Evolutionary conservation across 2,329 filamentous ascomycete genomes (phyloP).

Genomic region (Cadophora sp.): DNA sequence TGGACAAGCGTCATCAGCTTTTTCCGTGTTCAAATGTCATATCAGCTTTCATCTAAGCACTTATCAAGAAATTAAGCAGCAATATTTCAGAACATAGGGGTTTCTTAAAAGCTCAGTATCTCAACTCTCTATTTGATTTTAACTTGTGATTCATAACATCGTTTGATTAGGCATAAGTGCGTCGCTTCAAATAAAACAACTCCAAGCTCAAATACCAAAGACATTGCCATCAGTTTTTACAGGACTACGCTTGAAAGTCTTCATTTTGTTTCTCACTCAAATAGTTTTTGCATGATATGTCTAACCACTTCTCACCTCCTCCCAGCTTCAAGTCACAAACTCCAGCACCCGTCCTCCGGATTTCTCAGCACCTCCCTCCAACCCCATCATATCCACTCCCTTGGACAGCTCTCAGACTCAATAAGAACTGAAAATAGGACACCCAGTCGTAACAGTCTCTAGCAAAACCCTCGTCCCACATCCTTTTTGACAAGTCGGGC

Average conservation of each 20-base stretch:
- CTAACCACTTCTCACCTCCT: not conserved
- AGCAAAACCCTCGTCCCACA: conserved; percentile 27
- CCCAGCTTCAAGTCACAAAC: not conserved
- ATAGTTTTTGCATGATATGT: not conserved
- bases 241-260: not conserved
- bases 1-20: not conserved
- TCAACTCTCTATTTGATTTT: not conserved
- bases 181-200: no score
- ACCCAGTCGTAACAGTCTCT: conserved; percentile 23
- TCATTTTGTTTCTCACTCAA: not conserved
- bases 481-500: conserved; percentile 31
- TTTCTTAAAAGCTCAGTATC: not conserved
- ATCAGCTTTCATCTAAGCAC: no score
- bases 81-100: no score
- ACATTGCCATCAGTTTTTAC: no score
- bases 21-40: not conserved
- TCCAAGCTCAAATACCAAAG: no score
- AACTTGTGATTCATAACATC: no score
- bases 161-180: not conserved
- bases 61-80: no score
- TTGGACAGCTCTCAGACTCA: not conserved
- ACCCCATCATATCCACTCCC: not conserved
- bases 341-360: not conserved
- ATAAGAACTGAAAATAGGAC: not conserved
- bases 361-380: not conserved